Evolutionary conservation across 139 green algal genomes (phyloP).

Genomic region (Desmodesmus armatus): DNA sequence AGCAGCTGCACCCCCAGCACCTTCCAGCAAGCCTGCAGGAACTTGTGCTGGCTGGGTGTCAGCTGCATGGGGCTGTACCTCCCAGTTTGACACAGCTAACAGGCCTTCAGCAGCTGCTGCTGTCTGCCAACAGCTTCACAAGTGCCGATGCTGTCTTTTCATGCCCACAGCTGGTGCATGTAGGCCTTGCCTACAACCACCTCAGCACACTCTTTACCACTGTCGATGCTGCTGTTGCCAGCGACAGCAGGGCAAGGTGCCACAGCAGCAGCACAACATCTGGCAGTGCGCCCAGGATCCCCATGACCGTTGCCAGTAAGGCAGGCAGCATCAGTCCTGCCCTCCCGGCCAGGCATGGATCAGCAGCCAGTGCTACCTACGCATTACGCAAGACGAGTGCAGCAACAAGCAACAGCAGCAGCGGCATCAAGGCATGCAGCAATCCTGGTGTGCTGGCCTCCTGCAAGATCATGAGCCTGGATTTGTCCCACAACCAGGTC

Average conservation of each 20-base stretch:
- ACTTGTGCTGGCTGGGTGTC: conserved; percentile 12
- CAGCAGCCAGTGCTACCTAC: too few species aligned
- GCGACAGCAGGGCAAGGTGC: neutral
- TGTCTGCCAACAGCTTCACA: conserved; percentile 35
- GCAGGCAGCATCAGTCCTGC: too few species aligned
- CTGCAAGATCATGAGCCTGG: conserved; percentile 17
- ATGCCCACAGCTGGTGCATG: conserved; percentile 11
- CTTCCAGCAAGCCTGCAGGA: conserved; percentile 6
- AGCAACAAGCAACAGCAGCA: neutral
- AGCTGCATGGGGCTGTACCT: neutral
- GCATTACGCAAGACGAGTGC: neutral
- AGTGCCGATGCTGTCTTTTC: neutral
- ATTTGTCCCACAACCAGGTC: conserved; percentile 31
- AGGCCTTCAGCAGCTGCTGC: conserved; percentile 8
- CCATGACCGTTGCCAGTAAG: too few species aligned
- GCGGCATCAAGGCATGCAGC: neutral
- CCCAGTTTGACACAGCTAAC: neutral
- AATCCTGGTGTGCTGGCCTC: neutral
- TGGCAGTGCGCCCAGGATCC: too few species aligned
- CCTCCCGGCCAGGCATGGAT: too few species aligned
- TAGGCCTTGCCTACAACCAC: conserved; percentile 22
- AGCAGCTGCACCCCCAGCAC: neutral
- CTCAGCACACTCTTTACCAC: conserved; percentile 4
- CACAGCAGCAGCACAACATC: neutral
- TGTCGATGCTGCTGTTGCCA: too few species aligned